Conservation (phyloP, 116 monocot genomes). For the Iris pallida region DNA sequence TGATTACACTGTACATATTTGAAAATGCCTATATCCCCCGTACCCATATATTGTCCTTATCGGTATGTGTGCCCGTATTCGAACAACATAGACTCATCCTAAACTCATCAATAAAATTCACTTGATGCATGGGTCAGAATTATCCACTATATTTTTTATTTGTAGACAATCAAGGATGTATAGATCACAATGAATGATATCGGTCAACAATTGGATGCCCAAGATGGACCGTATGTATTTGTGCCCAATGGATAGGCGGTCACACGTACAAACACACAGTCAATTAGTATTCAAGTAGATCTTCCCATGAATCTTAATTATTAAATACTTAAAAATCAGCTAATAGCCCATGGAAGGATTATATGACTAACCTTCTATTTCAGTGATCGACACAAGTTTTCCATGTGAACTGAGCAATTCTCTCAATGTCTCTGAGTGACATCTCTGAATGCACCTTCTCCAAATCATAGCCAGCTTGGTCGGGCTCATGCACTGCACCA, state of each 20-base stretch:
- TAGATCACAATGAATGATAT: no score
- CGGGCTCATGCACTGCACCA: slow-evolving; percentile 10
- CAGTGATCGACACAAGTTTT: slow-evolving; percentile 53
- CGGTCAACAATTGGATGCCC: no score
- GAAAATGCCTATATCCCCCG: no score
- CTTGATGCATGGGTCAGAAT: no score
- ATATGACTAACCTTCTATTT: slow-evolving; percentile 42
- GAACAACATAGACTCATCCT: no score
- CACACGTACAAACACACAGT: neutral
- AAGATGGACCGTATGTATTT: no score
- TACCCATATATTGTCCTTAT: no score
- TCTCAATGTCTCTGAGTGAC: slow-evolving; percentile 62
- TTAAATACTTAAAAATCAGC: neutral
- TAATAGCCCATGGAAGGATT: neutral
- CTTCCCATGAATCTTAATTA: slow-evolving; percentile 1
- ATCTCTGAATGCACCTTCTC: slow-evolving; percentile 66
- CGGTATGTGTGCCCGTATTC: no score
- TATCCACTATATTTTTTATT: no score
- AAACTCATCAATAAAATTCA: no score
- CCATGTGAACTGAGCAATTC: slow-evolving; percentile 53
- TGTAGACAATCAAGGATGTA: no score
- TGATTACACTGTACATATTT: no score
- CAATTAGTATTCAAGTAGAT: neutral
- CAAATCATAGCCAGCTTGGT: slow-evolving; percentile 57
- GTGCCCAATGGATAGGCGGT: neutral